Conservation (phyloP, 345 rosid genomes). For the Clarkia xantiana region DNA sequence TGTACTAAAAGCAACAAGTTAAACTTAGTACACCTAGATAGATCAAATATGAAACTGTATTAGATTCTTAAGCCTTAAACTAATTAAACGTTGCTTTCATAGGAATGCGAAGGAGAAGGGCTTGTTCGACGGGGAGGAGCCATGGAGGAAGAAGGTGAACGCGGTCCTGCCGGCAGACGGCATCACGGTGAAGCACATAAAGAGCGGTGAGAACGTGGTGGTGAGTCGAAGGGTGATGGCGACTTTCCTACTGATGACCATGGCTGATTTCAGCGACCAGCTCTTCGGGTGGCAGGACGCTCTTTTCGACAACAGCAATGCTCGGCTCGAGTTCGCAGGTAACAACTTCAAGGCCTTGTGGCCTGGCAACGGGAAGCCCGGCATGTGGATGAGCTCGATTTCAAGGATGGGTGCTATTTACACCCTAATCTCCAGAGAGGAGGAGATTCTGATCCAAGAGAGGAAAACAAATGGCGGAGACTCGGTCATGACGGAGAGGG, state of each 20-base stretch:
- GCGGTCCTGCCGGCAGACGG: slow-evolving; percentile 48
- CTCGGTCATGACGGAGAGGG: slow-evolving; percentile 17
- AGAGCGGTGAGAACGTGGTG: slow-evolving; percentile 54
- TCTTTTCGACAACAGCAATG: slow-evolving; percentile 45
- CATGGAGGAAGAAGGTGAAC: slow-evolving; percentile 69
- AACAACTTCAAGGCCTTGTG: slow-evolving; percentile 45
- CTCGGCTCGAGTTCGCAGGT: slow-evolving; percentile 53
- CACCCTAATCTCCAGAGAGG: slow-evolving; percentile 52
- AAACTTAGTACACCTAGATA: too few relatives aligned
- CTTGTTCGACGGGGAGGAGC: slow-evolving; percentile 37
- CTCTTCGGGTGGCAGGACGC: slow-evolving; percentile 61
- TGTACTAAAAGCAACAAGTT: too few relatives aligned
- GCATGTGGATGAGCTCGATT: slow-evolving; percentile 59
- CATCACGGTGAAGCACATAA: slow-evolving; percentile 49
- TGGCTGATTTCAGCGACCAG: slow-evolving; percentile 94
- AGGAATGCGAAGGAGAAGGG: slow-evolving; percentile 52
- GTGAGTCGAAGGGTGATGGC: slow-evolving; percentile 63
- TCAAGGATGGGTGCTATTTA: slow-evolving; percentile 84
- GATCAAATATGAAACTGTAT: too few relatives aligned
- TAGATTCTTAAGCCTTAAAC: too few relatives aligned
- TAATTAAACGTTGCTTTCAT: too few relatives aligned
- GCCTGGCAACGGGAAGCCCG: slow-evolving; percentile 92
- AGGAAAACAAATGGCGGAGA: slow-evolving; percentile 23
- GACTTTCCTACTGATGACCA: slow-evolving; percentile 55
- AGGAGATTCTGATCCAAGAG: slow-evolving; percentile 49